Percentiles rank a stretch among this genome's conserved stretches.
Conservation (phyloP, 2,329 filamentous ascomycete genomes). For the Mycogone perniciosa region DNA sequence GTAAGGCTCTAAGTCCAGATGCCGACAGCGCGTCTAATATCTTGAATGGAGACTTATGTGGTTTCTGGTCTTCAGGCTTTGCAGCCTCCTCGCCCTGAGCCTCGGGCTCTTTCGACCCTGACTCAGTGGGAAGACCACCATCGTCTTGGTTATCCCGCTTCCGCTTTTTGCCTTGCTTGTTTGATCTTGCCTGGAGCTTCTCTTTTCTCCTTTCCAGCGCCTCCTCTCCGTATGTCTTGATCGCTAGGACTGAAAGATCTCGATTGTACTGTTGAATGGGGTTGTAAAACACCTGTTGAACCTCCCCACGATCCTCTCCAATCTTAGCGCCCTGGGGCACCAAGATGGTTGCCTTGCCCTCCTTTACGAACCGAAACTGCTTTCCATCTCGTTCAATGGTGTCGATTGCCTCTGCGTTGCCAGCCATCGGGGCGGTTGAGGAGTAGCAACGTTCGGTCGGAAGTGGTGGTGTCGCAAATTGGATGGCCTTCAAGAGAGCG, state of each 20-base stretch:
- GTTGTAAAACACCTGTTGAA: constrained; percentile 92
- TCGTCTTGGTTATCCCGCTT: constrained; percentile 37
- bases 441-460: neutral
- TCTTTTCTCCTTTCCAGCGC: constrained; percentile 40
- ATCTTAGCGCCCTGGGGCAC: constrained; percentile 42
- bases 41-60: constrained; percentile 51
- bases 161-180: constrained; percentile 39
- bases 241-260: constrained; percentile 86
- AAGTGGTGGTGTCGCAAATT: constrained; percentile 1
- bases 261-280: constrained; percentile 99
- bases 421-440: constrained; percentile 14
- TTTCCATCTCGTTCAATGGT: constrained; percentile 36
- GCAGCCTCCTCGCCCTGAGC: constrained; percentile 5
- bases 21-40: constrained; percentile 94
- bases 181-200: constrained; percentile 35
- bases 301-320: constrained; percentile 49
- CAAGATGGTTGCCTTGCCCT: constrained; percentile 52
- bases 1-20: constrained; percentile 81
- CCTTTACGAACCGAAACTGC: constrained; percentile 45
- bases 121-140: constrained; percentile 14
- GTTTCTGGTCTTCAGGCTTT: constrained; percentile 20
- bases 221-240: constrained; percentile 79
- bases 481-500: constrained; percentile 1
- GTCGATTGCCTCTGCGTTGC: constrained; percentile 14
- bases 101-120: neutral